Evolutionary conservation across 306 rosid species (phyloP), one percentile per base, ranked within the genome.

Genomic region (Delonix regia): DNA sequence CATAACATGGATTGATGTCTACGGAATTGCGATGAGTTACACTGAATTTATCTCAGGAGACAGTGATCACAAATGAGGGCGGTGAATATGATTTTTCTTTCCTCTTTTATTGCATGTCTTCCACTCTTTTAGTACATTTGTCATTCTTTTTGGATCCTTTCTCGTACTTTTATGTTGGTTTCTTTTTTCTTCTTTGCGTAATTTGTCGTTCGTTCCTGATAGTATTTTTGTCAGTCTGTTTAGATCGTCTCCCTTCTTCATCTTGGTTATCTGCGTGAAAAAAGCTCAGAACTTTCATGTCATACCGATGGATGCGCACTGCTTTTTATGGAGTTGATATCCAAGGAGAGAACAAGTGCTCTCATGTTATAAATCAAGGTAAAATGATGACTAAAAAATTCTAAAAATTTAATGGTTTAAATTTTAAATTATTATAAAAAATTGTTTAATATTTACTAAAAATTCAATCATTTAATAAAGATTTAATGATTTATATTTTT

Each of bases 1-100:
- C 67, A 24, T 63, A 25, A 16, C 61, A 13, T 22, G 74, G 38
- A 69, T 34, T 77, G 71, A 48, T 73, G 57, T 71, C 69, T 63
- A 56, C 73, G 71, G 78, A 82, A 24, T 71, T 34, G 57, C 63
- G 27, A 36, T 49, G 49, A 34, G 22, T 42, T 44, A 24, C 70
- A 65, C 74, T 41, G 6, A 52, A 41, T 69, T 64, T 55, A 44
- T 77, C 39, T 6, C 45, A 63, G 74, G 25, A 66, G 67, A 36
- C 30, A 18, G 34, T 49, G 34, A 39, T 53, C 48, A 64, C 67
- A 56, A 19, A 75, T 52, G 34, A 63, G 65, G 73, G 74, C 39
- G 10, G 67, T 34, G 41, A 27, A 12, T 59, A 28, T 51, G 63
- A 33, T 79, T 71, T 52, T 73, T 65, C 12, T 18, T 59, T 61